Evolutionary conservation across 805 yeast genomes (phyloP), one percentile per base, ranked within the genome.

Genomic region (Crinitomyces ghanaensis): DNA sequence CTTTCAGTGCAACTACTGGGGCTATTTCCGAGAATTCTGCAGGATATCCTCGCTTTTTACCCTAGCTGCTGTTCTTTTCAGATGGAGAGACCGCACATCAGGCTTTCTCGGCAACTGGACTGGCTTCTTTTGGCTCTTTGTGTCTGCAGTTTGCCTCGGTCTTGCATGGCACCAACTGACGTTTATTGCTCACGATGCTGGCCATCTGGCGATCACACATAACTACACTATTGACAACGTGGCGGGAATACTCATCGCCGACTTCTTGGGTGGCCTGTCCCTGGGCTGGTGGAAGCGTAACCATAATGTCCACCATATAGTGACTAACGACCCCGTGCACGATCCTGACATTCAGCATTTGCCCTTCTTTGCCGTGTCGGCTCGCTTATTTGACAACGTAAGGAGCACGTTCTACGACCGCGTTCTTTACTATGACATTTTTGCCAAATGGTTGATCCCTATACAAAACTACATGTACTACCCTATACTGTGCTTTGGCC

Each of bases 251-350:
- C 32, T 72, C 2, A 62, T 84, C 31, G 93, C 94, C 1, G 73
- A 81, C 41, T 84, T 67, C 62, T 56, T 74, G 33, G 95, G 95
- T n/a, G 95, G 95, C 0, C 63, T 84, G 26, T 80, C 93, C 29
- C 51, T 83, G 14, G 93, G 94, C 2, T 84, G 95, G 95, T 84
- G 95, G 95, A 85, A 84, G 47, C 65, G 86, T 33, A 84, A 81
- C 55, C 95, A 84, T 57, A 84, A 84, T 52, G 93, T 84, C n/a
- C 95, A 84, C 56, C 95, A 84, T 53, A 59, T 84, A 33, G 68
- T 84, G 35, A 80, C 95, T n/a, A 84, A 84, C 54, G 94, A 84
- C 50, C 95, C 95, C 0, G 78, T 79, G 2, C 94, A 85, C 51
- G 95, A 84, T 49, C 95, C 95, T 0, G 95, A 84, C 57, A 85